Conservation (phyloP, 495 filamentous ascomycete genomes). For the Umbilicaria muhlenbergii region DNA sequence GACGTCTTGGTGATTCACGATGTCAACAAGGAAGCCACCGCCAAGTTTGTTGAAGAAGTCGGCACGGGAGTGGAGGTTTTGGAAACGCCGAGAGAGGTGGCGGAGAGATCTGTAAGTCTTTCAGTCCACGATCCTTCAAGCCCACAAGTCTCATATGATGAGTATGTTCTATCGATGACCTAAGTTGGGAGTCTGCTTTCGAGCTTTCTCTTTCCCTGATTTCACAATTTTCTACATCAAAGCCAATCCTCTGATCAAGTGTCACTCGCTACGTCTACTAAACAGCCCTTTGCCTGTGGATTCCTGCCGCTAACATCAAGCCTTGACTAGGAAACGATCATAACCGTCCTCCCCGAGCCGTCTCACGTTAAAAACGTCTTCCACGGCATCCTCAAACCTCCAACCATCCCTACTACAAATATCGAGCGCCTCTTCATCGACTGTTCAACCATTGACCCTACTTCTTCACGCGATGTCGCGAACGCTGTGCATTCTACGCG, state of each 20-base stretch:
- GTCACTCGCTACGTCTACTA: neutral
- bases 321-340: constrained; percentile 47
- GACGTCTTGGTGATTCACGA: constrained; percentile 62
- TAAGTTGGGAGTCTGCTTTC: constrained; percentile 33
- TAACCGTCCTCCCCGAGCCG: constrained; percentile 71
- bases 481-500: constrained; percentile 30
- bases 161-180: constrained; percentile 44
- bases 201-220: constrained; percentile 35
- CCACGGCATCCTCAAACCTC: constrained; percentile 37
- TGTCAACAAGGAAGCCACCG: constrained; percentile 46
- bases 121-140: neutral
- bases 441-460: constrained; percentile 74
- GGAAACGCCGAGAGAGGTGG: constrained; percentile 40
- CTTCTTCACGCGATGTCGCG: constrained; percentile 47
- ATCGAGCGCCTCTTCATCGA: constrained; percentile 47
- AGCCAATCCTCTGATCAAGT: constrained; percentile 51
- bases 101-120: constrained; percentile 55
- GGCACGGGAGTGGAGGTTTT: constrained; percentile 38
- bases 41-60: constrained; percentile 46
- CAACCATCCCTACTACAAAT: constrained; percentile 2
- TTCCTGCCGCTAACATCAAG: constrained; percentile 6
- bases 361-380: constrained; percentile 65
- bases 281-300: neutral
- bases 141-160: constrained; percentile 22
- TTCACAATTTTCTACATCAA: constrained; percentile 25